Evolutionary conservation across 2,329 filamentous ascomycete genomes (phyloP).

Genomic region (Fonsecaea erecta): DNA sequence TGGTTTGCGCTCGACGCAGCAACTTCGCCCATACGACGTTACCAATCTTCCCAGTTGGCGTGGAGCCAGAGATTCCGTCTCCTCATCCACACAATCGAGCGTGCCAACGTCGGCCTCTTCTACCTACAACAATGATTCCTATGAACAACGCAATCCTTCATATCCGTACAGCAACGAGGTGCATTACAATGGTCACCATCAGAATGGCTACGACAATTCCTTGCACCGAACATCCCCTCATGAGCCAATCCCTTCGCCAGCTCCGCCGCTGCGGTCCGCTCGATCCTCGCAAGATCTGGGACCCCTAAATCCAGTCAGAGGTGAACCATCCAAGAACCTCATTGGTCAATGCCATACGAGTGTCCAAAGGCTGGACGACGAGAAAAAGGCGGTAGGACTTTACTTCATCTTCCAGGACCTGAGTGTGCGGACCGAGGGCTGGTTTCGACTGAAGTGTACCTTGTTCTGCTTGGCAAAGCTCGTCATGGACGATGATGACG

Average conservation of each 20-base stretch:
- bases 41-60: constrained; percentile 4
- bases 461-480: constrained; percentile 80
- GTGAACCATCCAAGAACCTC: constrained; percentile 71
- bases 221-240: constrained; percentile 10
- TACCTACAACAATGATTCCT: constrained; percentile 1
- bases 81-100: constrained; percentile 10
- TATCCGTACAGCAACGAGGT: constrained; percentile 54
- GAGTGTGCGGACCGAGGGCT: constrained; percentile 89
- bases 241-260: constrained; percentile 15
- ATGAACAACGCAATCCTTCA: constrained; percentile 59
- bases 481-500: constrained; percentile 14
- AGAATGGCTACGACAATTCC: constrained; percentile 22
- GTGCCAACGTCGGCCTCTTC: constrained; percentile 63
- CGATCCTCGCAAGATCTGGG: constrained; percentile 27
- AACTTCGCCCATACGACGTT: constrained; percentile 13
- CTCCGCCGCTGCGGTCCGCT: constrained; percentile 13
- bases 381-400: constrained; percentile 79
- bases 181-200: constrained; percentile 17
- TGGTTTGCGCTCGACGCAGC: constrained; percentile 4
- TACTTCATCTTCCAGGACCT: constrained; percentile 98
- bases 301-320: constrained; percentile 3
- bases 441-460: constrained; percentile 77
- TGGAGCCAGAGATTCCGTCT: not conserved
- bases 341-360: constrained; percentile 91
- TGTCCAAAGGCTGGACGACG: constrained; percentile 80